These are phyloP conservation scores for Anthostomella pinea DNA, from an alignment of 2,329 filamentous ascomycete genomes.

Conservation along the genomic window DNA sequence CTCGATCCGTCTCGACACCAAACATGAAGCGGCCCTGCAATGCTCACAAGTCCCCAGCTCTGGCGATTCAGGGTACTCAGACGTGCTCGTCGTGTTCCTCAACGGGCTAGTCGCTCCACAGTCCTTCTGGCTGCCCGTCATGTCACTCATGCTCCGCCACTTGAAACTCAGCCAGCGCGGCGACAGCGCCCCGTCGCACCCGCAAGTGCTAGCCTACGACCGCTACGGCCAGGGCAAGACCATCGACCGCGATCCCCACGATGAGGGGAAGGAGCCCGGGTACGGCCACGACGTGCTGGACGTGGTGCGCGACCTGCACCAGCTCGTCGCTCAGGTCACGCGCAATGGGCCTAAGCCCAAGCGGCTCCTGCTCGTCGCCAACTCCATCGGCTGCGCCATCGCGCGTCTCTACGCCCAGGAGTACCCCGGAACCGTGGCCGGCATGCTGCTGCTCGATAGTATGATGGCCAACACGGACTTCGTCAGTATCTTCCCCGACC, in stretches of 20 bases:
- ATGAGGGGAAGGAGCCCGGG: conserved; percentile 41
- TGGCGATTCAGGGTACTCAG: conserved; percentile 9
- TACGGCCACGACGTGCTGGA: conserved; percentile 47
- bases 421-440: conserved; percentile 44
- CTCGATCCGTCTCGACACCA: conserved; percentile 16
- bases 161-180: conserved; percentile 4
- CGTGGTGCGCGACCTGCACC: conserved; percentile 42
- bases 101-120: conserved; percentile 29
- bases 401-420: conserved; percentile 49
- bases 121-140: conserved; percentile 21
- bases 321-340: conserved; percentile 30
- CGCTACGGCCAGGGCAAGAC: conserved; percentile 54
- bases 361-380: conserved; percentile 46
- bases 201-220: conserved; percentile 52
- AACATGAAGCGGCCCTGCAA: conserved; percentile 18
- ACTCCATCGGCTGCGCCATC: conserved; percentile 52
- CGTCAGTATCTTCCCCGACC: conserved; percentile 53
- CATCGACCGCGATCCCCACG: conserved; percentile 42
- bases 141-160: conserved; percentile 17
- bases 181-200: conserved; percentile 16
- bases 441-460: conserved; percentile 52
- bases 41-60: conserved; percentile 15
- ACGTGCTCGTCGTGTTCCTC: conserved; percentile 25
- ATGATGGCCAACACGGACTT: conserved; percentile 57
- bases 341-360: conserved; percentile 19